These are phyloP conservation scores for Lipomyces yamanashiensis DNA, from an alignment of 805 yeast genomes.

Conservation along the genomic window DNA sequence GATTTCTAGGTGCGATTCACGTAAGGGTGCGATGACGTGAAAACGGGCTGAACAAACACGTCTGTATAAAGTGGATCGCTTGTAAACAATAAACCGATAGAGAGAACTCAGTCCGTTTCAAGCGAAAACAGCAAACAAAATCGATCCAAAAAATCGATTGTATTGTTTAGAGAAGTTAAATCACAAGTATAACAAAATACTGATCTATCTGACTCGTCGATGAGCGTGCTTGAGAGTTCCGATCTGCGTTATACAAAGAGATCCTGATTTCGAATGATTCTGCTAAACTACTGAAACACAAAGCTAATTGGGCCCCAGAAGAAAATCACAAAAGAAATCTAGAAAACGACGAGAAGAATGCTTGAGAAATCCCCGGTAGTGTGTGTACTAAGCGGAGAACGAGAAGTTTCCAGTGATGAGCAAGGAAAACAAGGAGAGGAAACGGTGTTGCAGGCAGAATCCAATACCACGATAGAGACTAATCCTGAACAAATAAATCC, in stretches of 20 bases:
- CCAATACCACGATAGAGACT: not conserved
- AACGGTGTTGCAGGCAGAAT: not conserved
- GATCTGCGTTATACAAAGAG: not conserved
- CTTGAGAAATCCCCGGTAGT: not conserved
- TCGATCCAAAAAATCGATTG: not conserved
- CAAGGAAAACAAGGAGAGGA: not conserved
- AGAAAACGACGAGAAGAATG: not conserved
- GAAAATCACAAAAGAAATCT: not conserved
- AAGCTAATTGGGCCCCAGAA: constrained; percentile 13
- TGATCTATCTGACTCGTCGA: not conserved
- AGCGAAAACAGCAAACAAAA: no score
- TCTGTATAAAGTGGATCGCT: no score
- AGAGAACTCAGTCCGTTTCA: no score
- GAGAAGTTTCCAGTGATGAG: constrained; percentile 2
- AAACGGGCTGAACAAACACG: no score
- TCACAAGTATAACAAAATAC: no score
- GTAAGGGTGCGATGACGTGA: no score
- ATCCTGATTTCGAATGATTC: not conserved
- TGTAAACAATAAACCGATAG: no score
- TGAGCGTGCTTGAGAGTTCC: constrained; percentile 2
- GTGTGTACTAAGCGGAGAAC: not conserved
- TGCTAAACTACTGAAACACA: constrained; percentile 1
- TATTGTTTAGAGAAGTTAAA: not conserved
- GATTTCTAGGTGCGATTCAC: no score
- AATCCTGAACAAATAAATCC: not conserved